Base-by-base conservation (phyloP, 108 stramenopile species). In the Cylindrotheca closterium region DNA sequence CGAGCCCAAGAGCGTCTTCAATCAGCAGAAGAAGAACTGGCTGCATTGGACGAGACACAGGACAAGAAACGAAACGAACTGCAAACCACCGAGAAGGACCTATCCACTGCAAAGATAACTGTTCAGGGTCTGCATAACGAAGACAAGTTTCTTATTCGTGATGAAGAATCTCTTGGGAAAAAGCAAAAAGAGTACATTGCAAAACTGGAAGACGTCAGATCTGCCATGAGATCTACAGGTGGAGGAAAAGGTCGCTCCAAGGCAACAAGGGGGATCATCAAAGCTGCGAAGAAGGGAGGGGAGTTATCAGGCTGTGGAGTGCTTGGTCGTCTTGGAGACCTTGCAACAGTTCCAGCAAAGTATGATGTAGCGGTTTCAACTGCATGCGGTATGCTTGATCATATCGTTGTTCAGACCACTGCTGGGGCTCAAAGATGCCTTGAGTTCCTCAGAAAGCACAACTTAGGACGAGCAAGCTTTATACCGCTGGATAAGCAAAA, bases 361-460 rank as follows among this genome's bases (percentile, higher is more conserved):
- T 96, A 97, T 74, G 99, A 99, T 71, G 95, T 96, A 47, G 98
- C 98, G 45, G 92, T 98, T 37, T 97, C 95, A 18, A 98, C 99
- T 18, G 96, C 98, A 0, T 96, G 95, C 55, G 90, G 91, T 17
- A 87, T 80, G 75, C 79, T 99, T 18, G 96, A 97, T 66, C 71
- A 95, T 61, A 90, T 99, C 67, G 96, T 99, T 34, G 97, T 98
- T 17, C 95, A 99, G 60, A 93, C 92, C n/a, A 92, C 94, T 4
- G 95, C 91, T 17, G 97, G 96, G 2, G 98, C 92, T 2, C 91
- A 96, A 54, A 75, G 79, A 30, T 97, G 96, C 72, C 78, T 99
- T 5, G 84, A 89, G 52, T 97, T 82, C 65, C 80, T 97, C n/a
- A 77, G 98, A 27, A 80, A 87, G 71, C 72, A 95, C 75, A 84